These are phyloP conservation scores for Auricularia auricula-judae DNA, from an alignment of 768 basidiomycete genomes.

Conservation along the genomic window DNA sequence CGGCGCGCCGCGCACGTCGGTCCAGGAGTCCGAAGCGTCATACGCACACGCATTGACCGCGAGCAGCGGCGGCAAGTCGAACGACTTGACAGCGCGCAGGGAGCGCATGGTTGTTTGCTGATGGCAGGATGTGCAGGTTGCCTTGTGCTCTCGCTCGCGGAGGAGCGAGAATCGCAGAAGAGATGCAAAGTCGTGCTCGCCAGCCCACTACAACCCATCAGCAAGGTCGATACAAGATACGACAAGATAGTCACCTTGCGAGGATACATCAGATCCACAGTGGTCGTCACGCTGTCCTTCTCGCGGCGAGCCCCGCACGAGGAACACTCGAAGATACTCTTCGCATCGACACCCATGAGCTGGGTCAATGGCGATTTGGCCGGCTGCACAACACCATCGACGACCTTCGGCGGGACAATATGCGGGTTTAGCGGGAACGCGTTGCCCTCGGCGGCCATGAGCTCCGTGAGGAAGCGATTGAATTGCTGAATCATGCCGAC, in stretches of 20 bases:
- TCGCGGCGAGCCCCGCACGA: conserved; percentile 60
- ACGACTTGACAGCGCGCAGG: conserved; percentile 46
- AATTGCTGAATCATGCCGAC: conserved; percentile 87
- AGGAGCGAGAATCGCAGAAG: conserved; percentile 67
- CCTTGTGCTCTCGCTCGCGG: conserved; percentile 76
- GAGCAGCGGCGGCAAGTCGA: conserved; percentile 69
- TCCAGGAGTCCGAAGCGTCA: conserved; percentile 68
- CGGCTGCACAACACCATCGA: conserved; percentile 17
- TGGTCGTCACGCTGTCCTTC: conserved; percentile 72
- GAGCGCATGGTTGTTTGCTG: conserved; percentile 64
- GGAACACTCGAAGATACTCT: conserved; percentile 62
- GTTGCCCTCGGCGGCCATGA: conserved; percentile 62
- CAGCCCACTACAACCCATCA: not conserved
- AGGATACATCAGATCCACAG: conserved; percentile 81
- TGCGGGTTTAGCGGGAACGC: conserved; percentile 47
- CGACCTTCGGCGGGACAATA: conserved; percentile 27
- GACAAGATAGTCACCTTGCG: conserved; percentile 42
- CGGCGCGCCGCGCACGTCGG: conserved; percentile 24
- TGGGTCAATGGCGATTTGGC: conserved; percentile 73
- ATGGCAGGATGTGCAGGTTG: conserved; percentile 76
- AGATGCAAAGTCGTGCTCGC: conserved; percentile 39
- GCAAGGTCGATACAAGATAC: not conserved
- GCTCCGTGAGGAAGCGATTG: conserved; percentile 87
- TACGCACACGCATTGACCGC: conserved; percentile 78
- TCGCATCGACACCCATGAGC: conserved; percentile 69